phyloP scores from a whole-genome alignment of 83 land plant species.

The Diphasiastrum complanatum region DNA sequence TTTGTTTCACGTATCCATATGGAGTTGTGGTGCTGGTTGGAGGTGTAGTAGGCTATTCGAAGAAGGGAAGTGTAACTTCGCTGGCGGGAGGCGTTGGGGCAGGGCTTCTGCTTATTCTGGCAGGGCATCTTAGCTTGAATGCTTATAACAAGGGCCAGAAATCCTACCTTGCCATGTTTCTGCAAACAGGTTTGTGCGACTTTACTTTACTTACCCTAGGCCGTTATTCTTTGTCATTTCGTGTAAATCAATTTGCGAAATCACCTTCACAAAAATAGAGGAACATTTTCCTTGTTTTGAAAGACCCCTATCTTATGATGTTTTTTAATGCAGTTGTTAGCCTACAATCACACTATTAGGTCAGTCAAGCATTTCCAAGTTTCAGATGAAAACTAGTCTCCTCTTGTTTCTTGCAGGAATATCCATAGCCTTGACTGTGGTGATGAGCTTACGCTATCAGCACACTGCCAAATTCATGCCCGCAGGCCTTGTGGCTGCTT shows the following conservation, averaged over 20 bases:
- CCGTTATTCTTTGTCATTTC: neutral
- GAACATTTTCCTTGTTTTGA: too few species aligned
- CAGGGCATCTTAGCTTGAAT: constrained; percentile 64
- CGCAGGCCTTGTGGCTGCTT: constrained; percentile 79
- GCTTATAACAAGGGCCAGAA: constrained; percentile 66
- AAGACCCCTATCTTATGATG: too few species aligned
- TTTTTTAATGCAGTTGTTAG: neutral
- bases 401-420: constrained; percentile 43
- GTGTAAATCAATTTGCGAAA: too few species aligned
- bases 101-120: constrained; percentile 70
- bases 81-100: constrained; percentile 63
- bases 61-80: constrained; percentile 67
- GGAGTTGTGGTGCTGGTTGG: constrained; percentile 65
- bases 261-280: too few species aligned
- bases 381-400: neutral
- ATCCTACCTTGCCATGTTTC: constrained; percentile 51
- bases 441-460: constrained; percentile 82
- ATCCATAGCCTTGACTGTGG: constrained; percentile 55
- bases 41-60: constrained; percentile 62
- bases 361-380: neutral
- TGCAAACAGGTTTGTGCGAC: constrained; percentile 57
- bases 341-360: neutral
- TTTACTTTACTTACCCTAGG: neutral
- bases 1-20: constrained; percentile 93
- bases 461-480: constrained; percentile 92